Conservation (phyloP, 2,329 filamentous ascomycete genomes). For the Didymella keratinophila region DNA sequence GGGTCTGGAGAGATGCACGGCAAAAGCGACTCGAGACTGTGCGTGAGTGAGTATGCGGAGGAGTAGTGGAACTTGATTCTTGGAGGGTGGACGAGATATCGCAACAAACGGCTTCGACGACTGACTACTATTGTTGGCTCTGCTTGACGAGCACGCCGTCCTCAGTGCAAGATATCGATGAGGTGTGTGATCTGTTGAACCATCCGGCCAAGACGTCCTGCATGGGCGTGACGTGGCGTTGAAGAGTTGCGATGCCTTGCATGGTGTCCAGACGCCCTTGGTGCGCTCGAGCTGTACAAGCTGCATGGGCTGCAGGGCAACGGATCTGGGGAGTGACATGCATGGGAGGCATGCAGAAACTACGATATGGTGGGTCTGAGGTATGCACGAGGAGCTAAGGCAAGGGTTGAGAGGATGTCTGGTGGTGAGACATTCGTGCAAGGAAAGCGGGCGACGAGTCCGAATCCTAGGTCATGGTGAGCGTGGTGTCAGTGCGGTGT, state of each 20-base stretch:
- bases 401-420: background rate
- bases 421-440: background rate
- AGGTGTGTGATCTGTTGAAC: background rate
- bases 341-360: background rate
- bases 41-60: background rate
- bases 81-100: no score
- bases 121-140: background rate
- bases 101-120: background rate
- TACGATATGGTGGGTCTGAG: background rate
- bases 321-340: background rate
- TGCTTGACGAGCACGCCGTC: background rate
- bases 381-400: background rate
- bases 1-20: background rate
- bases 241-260: background rate
- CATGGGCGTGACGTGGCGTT: background rate
- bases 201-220: background rate
- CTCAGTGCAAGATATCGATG: background rate
- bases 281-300: background rate
- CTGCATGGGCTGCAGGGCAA: constrained; percentile 4
- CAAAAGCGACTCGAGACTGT: background rate
- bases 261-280: background rate
- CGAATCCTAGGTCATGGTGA: background rate
- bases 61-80: no score
- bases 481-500: background rate
- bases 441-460: background rate